These are phyloP conservation scores for Fusarium buharicum DNA, from an alignment of 2,329 filamentous ascomycete genomes.

Conservation along the genomic window DNA sequence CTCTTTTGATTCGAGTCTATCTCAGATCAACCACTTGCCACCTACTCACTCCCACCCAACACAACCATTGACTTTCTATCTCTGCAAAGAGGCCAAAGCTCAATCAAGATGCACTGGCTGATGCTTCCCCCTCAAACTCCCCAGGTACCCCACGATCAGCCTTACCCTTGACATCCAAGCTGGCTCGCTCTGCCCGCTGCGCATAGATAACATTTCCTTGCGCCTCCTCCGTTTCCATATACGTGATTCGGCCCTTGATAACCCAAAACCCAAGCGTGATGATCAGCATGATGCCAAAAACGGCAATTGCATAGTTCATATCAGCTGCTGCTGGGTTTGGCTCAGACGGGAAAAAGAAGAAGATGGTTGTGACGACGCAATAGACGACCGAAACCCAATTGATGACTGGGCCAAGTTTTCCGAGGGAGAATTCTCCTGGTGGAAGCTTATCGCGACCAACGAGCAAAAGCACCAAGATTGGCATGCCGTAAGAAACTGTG, in stretches of 20 bases:
- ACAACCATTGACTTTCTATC: neutral
- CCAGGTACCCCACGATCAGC: conserved; percentile 1
- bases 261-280: conserved; percentile 63
- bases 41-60: neutral
- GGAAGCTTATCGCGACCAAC: conserved; percentile 65
- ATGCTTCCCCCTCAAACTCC: neutral
- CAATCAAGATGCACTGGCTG: conserved; percentile 3
- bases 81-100: neutral
- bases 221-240: conserved; percentile 45
- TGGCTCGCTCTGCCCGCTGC: conserved; percentile 28
- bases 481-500: conserved; percentile 61
- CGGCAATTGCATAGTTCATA: conserved; percentile 68
- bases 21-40: neutral
- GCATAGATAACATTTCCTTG: conserved; percentile 42
- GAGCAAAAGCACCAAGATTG: conserved; percentile 59
- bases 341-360: conserved; percentile 63
- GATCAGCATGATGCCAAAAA: conserved; percentile 65
- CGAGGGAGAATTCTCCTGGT: conserved; percentile 57
- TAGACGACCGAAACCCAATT: conserved; percentile 64
- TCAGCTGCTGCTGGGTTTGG: conserved; percentile 59
- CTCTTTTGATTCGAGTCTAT: neutral
- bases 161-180: conserved; percentile 18
- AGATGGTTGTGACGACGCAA: conserved; percentile 62
- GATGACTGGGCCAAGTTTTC: conserved; percentile 54
- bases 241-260: conserved; percentile 56